These are phyloP conservation scores for Tubosaeta sp. DNA, from an alignment of 768 basidiomycete genomes.

Conservation along the genomic window DNA sequence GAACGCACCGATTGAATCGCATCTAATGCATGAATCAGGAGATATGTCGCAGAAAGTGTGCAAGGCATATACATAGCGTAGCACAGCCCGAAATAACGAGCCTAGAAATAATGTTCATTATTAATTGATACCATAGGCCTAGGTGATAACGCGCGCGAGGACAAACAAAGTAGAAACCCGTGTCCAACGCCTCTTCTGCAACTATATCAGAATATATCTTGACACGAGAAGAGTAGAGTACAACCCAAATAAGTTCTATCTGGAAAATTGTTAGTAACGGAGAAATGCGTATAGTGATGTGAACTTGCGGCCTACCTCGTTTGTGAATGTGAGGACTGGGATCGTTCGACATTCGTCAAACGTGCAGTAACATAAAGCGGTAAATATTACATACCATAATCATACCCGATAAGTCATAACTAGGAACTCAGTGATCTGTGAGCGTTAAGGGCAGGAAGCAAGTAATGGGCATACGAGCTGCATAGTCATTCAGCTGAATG, in stretches of 20 bases:
- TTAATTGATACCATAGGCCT: too few species aligned
- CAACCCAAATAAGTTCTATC: slow-evolving; percentile 3
- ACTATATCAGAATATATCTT: background rate
- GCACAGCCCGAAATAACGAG: background rate
- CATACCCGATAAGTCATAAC: too few species aligned
- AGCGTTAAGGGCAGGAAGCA: too few species aligned
- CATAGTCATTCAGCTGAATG: too few species aligned
- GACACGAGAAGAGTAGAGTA: background rate
- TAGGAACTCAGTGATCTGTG: too few species aligned
- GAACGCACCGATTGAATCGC: background rate
- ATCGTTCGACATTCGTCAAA: too few species aligned
- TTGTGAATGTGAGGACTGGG: background rate
- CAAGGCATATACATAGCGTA: background rate
- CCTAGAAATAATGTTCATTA: background rate
- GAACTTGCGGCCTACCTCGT: background rate
- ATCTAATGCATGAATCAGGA: background rate
- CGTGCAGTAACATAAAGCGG: too few species aligned
- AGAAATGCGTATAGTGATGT: too few species aligned
- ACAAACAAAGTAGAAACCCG: background rate
- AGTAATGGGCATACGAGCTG: too few species aligned
- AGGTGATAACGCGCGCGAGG: background rate
- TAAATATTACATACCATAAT: too few species aligned
- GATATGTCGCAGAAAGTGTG: too few species aligned
- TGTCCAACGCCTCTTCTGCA: background rate
- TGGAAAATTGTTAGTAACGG: background rate